Conservation (phyloP, 2,329 filamentous ascomycete species). For the Ambrosiella cleistominuta region DNA sequence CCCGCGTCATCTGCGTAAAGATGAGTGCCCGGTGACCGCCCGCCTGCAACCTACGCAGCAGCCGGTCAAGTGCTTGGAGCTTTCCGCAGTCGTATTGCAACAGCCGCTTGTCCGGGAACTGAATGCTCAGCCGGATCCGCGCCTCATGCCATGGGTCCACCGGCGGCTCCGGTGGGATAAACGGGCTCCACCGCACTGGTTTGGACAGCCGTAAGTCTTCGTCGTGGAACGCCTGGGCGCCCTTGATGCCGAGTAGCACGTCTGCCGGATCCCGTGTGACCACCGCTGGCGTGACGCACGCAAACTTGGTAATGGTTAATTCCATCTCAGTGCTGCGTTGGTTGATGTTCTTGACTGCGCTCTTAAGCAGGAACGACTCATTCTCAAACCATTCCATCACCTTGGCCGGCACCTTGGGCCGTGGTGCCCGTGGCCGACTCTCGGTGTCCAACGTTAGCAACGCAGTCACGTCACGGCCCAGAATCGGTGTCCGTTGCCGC, state of each 20-base stretch:
- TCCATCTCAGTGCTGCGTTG: slow-evolving; percentile 58
- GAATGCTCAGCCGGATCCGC: slow-evolving; percentile 80
- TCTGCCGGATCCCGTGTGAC: slow-evolving; percentile 61
- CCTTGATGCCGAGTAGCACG: slow-evolving; percentile 45
- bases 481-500: slow-evolving; percentile 64
- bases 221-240: slow-evolving; percentile 39
- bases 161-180: slow-evolving; percentile 36
- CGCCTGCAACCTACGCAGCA: slow-evolving; percentile 72
- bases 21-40: slow-evolving; percentile 89
- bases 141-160: slow-evolving; percentile 83
- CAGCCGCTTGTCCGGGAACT: slow-evolving; percentile 91
- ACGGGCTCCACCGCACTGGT: slow-evolving; percentile 37
- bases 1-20: slow-evolving; percentile 99
- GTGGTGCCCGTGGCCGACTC: slow-evolving; percentile 39
- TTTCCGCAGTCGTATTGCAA: slow-evolving; percentile 97
- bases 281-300: slow-evolving; percentile 78
- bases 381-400: slow-evolving; percentile 61
- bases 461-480: slow-evolving; percentile 63
- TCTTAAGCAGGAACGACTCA: slow-evolving; percentile 43
- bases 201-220: slow-evolving; percentile 39
- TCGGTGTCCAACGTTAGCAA: slow-evolving; percentile 48
- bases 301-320: slow-evolving; percentile 67
- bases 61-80: slow-evolving; percentile 70
- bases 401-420: slow-evolving; percentile 41
- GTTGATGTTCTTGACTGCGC: slow-evolving; percentile 57